Percentiles rank a stretch among this genome's conserved stretches.
Evolutionary conservation across 768 basidiomycete species (phyloP).

Genomic region (Trametes cinnabarina): DNA sequence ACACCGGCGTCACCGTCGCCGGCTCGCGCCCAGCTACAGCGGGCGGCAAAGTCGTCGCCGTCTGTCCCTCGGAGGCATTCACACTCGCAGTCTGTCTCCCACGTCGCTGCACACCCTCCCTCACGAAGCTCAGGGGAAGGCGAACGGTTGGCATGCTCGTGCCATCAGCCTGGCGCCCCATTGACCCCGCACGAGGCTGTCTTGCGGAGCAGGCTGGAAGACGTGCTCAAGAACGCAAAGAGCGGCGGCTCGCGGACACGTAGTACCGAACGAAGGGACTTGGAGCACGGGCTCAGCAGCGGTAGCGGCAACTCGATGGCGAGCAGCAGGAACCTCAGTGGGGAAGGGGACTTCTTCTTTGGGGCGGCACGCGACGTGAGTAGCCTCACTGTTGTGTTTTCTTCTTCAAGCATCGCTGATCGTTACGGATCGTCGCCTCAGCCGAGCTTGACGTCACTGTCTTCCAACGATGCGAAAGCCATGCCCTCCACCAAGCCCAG

Average conservation of each 20-base stretch:
- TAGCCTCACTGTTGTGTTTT: not conserved
- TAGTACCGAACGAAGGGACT: slow-evolving; percentile 22
- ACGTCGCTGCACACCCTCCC: slow-evolving; percentile 7
- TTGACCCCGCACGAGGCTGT: slow-evolving; percentile 53
- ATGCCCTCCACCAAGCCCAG: slow-evolving; percentile 1
- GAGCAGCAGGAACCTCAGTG: slow-evolving; percentile 30
- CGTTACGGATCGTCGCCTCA: not conserved
- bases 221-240: slow-evolving; percentile 41
- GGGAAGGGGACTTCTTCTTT: slow-evolving; percentile 29
- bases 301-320: slow-evolving; percentile 28
- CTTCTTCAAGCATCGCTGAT: slow-evolving; percentile 17
- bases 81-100: slow-evolving; percentile 19
- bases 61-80: slow-evolving; percentile 16
- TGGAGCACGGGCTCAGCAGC: slow-evolving; percentile 24
- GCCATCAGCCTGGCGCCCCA: not conserved
- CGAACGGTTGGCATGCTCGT: slow-evolving; percentile 7
- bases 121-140: slow-evolving; percentile 14
- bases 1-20: slow-evolving; percentile 26
- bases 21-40: slow-evolving; percentile 24
- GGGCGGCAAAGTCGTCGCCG: slow-evolving; percentile 24
- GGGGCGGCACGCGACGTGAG: slow-evolving; percentile 23
- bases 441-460: slow-evolving; percentile 23
- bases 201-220: slow-evolving; percentile 50
- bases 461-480: slow-evolving; percentile 16
- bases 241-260: slow-evolving; percentile 20